These are phyloP conservation scores for Trichoderma brevicompactum DNA, from an alignment of 2,329 filamentous ascomycete species.

Conservation along the genomic window DNA sequence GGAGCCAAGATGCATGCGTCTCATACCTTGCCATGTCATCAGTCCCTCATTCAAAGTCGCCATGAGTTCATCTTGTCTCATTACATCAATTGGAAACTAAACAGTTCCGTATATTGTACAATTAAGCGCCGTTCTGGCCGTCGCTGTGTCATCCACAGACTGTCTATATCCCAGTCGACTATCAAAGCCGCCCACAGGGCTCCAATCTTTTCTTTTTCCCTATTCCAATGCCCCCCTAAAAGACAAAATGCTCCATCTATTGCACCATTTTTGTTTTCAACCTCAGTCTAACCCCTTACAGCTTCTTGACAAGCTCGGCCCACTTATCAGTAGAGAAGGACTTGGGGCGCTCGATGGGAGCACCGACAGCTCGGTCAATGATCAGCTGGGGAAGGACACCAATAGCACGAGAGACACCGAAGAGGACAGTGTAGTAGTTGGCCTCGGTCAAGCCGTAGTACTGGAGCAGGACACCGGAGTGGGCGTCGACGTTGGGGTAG, in stretches of 20 bases:
- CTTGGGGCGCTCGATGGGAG: slow-evolving; percentile 98
- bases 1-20: background rate
- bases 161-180: slow-evolving; percentile 31
- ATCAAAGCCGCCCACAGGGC: slow-evolving; percentile 4
- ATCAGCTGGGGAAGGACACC: slow-evolving; percentile 99
- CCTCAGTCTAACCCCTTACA: slow-evolving; percentile 61
- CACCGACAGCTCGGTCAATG: slow-evolving; percentile 96
- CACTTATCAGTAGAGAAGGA: slow-evolving; percentile 97
- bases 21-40: background rate
- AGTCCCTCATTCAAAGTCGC: background rate
- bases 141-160: slow-evolving; percentile 32
- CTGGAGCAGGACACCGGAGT: slow-evolving; percentile 98
- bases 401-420: slow-evolving; percentile 96
- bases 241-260: slow-evolving; percentile 27
- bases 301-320: slow-evolving; percentile 89
- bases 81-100: slow-evolving; percentile 31
- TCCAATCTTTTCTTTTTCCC: slow-evolving; percentile 21
- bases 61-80: slow-evolving; percentile 28
- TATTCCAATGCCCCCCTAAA: background rate
- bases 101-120: slow-evolving; percentile 36
- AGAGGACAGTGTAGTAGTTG: slow-evolving; percentile 99
- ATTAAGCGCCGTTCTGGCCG: slow-evolving; percentile 34
- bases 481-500: slow-evolving; percentile 97
- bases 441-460: slow-evolving; percentile 99
- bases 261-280: background rate